Evolutionary conservation across 495 filamentous ascomycete species (phyloP), one percentile per base, ranked within the genome.

Genomic region (Penicillium maclennaniae): DNA sequence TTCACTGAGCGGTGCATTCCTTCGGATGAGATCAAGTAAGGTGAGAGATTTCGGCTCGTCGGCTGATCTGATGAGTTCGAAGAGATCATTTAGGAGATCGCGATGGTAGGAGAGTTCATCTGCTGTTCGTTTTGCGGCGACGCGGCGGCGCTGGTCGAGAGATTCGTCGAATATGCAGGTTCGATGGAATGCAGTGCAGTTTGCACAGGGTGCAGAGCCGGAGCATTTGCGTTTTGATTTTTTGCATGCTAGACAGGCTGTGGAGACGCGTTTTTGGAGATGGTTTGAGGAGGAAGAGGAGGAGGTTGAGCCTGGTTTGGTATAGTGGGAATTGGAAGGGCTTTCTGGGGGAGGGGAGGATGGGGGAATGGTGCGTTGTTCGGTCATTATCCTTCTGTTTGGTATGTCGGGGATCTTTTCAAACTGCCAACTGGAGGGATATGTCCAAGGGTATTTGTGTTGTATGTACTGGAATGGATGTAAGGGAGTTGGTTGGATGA

Each of bases 151-250:
- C 45, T 76, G 72, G 47, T 77, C 74, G 28, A 76, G 63, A 2
- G 71, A 72, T 63, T 77, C 72, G 49, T 77, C 74, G 54, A 77
- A 77, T 20, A 76, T 61, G 49, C 74, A 77, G 23, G 68, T 62
- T 16, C 73, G 53, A 20, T 65, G 61, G 49, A 73, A 73, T 39
- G 70, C 53, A 20, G 67, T 65, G 56, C 74, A 77, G 48, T 74
- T 77, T 15, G 69, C 63, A 43, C 74, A 77, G 1, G 72, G 72
- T 19, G 69, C 44, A 21, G 56, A 61, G 14, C 74, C 74, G 15
- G 72, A 74, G 56, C 74, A 77, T 66, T 77, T 77, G 7, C 74
- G 65, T 55, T 77, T 77, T 0, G 74, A 77, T 55, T 75, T 75
- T 38, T 77, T 77, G 55, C 74, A 77, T 0, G 72, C 69, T 47